phyloP scores from a whole-genome alignment of 371 early-diverging fungal species.

The Batrachochytrium dendrobatidis region DNA sequence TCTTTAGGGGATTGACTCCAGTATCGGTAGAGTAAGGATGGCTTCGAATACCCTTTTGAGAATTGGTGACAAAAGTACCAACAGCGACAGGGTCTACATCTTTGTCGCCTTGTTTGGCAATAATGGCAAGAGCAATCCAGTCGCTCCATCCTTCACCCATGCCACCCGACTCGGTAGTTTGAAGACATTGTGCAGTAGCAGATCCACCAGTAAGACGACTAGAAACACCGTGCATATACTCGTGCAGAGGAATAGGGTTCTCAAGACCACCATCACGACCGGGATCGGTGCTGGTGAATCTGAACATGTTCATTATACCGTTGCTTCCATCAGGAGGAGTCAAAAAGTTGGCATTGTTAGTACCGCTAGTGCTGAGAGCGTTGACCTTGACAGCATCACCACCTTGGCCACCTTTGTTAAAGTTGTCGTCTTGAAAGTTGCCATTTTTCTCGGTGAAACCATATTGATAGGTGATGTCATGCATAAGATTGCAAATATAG shows the following conservation, averaged over 20 bases:
- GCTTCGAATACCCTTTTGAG: constrained; percentile 32
- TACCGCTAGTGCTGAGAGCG: constrained; percentile 21
- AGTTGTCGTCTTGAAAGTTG: constrained; percentile 38
- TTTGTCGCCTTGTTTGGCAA: constrained; percentile 16
- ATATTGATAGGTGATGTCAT: constrained; percentile 35
- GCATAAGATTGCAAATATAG: constrained; percentile 26
- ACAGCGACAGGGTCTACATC: constrained; percentile 11
- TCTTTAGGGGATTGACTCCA: constrained; percentile 22
- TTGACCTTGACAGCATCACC: constrained; percentile 66
- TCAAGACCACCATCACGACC: constrained; percentile 36
- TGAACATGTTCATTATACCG: constrained; percentile 32
- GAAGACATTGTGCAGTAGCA: constrained; percentile 25
- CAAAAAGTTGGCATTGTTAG: constrained; percentile 38
- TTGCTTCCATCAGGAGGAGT: constrained; percentile 34
- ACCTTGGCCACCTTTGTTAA: constrained; percentile 50
- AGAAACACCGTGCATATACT: constrained; percentile 43
- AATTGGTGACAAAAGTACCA: constrained; percentile 16
- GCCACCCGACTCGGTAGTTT: constrained; percentile 18
- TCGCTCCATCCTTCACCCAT: constrained; percentile 39
- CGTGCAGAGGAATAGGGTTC: constrained; percentile 34
- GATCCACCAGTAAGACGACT: constrained; percentile 37
- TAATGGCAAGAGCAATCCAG: constrained; percentile 10
- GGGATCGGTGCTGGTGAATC: constrained; percentile 19
- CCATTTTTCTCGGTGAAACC: constrained; percentile 41
- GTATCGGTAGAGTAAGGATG: constrained; percentile 30